Evolutionary conservation across 768 basidiomycete genomes (phyloP), one percentile per base, ranked within the genome.

Genomic region (Suillus subaureus): DNA sequence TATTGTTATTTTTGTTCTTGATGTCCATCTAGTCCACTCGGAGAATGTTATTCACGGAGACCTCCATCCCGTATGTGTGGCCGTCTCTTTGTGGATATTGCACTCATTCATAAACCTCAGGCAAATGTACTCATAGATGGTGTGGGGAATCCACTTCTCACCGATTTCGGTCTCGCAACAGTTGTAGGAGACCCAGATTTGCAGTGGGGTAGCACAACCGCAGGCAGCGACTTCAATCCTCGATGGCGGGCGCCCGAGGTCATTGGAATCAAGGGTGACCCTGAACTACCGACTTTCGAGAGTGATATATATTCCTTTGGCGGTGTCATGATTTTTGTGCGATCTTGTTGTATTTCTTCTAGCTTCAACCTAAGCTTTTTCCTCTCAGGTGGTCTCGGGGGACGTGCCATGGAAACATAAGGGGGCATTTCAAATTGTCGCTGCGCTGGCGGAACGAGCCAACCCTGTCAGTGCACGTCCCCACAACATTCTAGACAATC

Each of bases 11-110:
- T 49, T 49, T 49, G 13, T 49, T 26, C 47, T 47, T 47, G 47
- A 47, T 47, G 47, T 23, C n/a, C 13, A n/a, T 6, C 1, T 15
- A 61, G 60, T 61, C 3, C 39, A 61, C 21, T 61, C 60, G 18
- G 26, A 42, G 26, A 23, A 39, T 26, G 60, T 61, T 9, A 11
- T 61, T 21, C 61, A 61, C 26, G 61, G 61, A 28, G 61, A 61
- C 26, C 40, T 61, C 11, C 26, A 42, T 42, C 40, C 40, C 7
- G 40, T 42, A 42, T 42, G 40, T 42, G 6, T 6, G 16, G 16
- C 18, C 42, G 11, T 43, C 42, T 45, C 40, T 61, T 0, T 6
- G n/a, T 13, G n/a, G 47, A 47, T n/a, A 0, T 23, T 45, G 15
- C 26, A 61, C 39, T 61, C 6, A 45, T 39, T 3, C 31, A 6